Evolutionary conservation across 2,329 filamentous ascomycete genomes (phyloP).

Genomic region (Biscogniauxia sp.): DNA sequence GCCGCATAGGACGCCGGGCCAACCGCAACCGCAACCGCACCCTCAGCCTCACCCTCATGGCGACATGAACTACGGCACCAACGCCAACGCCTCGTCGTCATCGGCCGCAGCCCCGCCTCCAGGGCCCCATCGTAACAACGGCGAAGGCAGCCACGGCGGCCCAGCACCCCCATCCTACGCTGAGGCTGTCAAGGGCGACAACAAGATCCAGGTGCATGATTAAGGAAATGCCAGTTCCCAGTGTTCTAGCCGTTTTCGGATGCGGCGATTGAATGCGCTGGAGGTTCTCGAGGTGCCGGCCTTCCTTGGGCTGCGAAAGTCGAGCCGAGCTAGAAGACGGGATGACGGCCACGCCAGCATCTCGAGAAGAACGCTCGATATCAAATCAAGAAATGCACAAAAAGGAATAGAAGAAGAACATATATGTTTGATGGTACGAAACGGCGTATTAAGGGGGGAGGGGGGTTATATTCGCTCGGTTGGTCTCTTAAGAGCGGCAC

Average conservation of each 20-base stretch:
- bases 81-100: conserved; percentile 25
- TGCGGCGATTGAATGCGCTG: too few species aligned
- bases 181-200: conserved; percentile 83
- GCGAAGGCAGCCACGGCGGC: conserved; percentile 2
- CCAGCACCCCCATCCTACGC: conserved; percentile 77
- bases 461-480: not conserved
- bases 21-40: conserved; percentile 32
- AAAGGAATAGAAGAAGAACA: not conserved
- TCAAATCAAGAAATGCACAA: not conserved
- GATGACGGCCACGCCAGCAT: too few species aligned
- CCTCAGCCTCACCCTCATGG: conserved; percentile 34
- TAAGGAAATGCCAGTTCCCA: conserved; percentile 31
- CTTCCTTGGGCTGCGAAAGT: too few species aligned
- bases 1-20: conserved; percentile 26
- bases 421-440: not conserved
- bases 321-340: too few species aligned
- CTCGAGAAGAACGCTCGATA: too few species aligned
- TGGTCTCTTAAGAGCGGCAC: not conserved
- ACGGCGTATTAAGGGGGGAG: not conserved
- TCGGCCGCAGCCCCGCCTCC: conserved; percentile 14
- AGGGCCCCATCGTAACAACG: conserved; percentile 21
- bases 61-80: conserved; percentile 49
- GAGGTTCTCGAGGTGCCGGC: too few species aligned
- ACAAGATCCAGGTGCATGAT: conserved; percentile 78
- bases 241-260: too few species aligned